Conservation (phyloP, 805 yeast species). For the Barnettozyma populi region DNA sequence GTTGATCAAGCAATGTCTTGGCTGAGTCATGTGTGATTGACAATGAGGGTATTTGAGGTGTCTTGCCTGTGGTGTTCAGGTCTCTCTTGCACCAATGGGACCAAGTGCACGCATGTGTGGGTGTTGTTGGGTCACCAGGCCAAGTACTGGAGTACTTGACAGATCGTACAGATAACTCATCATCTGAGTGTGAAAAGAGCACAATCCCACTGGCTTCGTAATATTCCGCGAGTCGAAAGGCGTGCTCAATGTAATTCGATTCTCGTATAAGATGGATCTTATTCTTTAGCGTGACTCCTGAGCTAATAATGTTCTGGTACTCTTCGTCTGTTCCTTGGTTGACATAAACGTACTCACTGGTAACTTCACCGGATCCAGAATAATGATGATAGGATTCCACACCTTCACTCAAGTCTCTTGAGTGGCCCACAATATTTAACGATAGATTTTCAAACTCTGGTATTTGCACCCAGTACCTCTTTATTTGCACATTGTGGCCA, state of each 20-base stretch:
- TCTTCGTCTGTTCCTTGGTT: slow-evolving; percentile 58
- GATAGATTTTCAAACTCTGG: slow-evolving; percentile 45
- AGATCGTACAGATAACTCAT: slow-evolving; percentile 41
- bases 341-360: slow-evolving; percentile 49
- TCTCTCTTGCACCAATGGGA: slow-evolving; percentile 8
- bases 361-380: slow-evolving; percentile 58
- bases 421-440: slow-evolving; percentile 39
- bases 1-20: background rate
- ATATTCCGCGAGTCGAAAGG: slow-evolving; percentile 39
- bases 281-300: slow-evolving; percentile 41
- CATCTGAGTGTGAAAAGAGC: slow-evolving; percentile 48
- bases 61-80: slow-evolving; percentile 21
- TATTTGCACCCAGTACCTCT: slow-evolving; percentile 52
- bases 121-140: slow-evolving; percentile 79
- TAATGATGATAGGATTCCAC: slow-evolving; percentile 57
- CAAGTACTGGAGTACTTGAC: slow-evolving; percentile 50
- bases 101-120: slow-evolving; percentile 55
- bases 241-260: background rate
- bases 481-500: slow-evolving; percentile 46
- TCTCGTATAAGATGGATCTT: slow-evolving; percentile 56
- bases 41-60: slow-evolving; percentile 50
- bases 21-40: slow-evolving; percentile 37
- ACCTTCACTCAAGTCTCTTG: slow-evolving; percentile 40
- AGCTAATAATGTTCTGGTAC: slow-evolving; percentile 36
- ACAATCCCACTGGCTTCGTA: slow-evolving; percentile 58